Base-by-base conservation (phyloP, 805 yeast genomes). In the Schwanniomyces polymorphus region DNA sequence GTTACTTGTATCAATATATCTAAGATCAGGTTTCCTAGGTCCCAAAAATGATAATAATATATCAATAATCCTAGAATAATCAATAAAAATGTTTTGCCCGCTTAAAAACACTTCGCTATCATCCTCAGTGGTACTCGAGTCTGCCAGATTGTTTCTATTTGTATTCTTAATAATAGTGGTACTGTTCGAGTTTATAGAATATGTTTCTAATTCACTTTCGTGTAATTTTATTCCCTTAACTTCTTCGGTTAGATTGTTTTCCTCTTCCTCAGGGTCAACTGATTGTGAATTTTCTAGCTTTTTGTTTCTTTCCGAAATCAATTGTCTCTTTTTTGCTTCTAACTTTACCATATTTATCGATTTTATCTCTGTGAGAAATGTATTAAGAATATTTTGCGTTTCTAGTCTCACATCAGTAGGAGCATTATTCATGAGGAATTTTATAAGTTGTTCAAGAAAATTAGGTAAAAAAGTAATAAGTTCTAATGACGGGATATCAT, bases 401-500 rank as follows among this genome's bases (percentile, higher is more conserved):
- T 89, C 90, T 2, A 86, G 84, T 53, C 96, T 75, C 3, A 94
- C 96, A 64, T 92, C 98, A 45, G 85, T 82, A 51, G 90, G 90
- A 2, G 92, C 76, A 55, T 88, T 92, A 53, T 88, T 88, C 64
- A 65, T 68, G 41, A 92, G 72, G 57, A 89, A 92, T 16, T 84
- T 78, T 40, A 92, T 73, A 50, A 92, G 70, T 0, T 94, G 97
- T 42, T 91, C 94, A 34, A 94, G 72, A 61, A 94, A 90, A 33
- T 91, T 87, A 1, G 99, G 97, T 41, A 94, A 72, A 61, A 87
- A 94, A 0, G 95, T 80, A 16, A 94, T 82, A 48, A 94, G 72
- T 57, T 92, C 97, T 45, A 92, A 73, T 44, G 92, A 95, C 0
- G 99, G 98, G 7, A 91, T 89, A 9, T 94, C 90, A 65, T 92